Conservation (phyloP, 2,329 filamentous ascomycete genomes). For the Ophiostoma ulmi region DNA sequence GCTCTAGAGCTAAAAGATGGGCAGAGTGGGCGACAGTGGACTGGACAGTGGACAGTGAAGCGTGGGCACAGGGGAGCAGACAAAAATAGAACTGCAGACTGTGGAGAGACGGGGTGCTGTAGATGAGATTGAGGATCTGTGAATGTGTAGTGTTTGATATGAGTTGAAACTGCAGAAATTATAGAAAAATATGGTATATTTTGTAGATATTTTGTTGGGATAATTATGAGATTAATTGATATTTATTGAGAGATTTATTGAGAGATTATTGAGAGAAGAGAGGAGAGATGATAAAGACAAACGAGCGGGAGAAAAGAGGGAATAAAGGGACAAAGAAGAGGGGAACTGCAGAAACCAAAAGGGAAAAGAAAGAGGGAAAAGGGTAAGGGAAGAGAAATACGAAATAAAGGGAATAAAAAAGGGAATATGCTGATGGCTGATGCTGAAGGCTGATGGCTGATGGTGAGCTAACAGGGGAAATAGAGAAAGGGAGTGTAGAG, state of each 20-base stretch:
- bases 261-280: too few species aligned
- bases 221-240: too few species aligned
- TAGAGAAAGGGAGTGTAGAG: background rate
- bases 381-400: background rate
- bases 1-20: background rate
- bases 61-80: conserved; percentile 9
- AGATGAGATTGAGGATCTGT: too few species aligned
- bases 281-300: background rate
- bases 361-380: background rate
- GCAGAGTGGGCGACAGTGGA: background rate
- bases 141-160: background rate
- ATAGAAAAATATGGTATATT: too few species aligned
- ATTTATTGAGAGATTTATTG: background rate
- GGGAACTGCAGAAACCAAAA: background rate
- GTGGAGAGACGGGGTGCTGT: background rate
- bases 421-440: background rate
- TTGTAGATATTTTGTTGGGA: too few species aligned
- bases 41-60: background rate
- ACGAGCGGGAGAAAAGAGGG: background rate
- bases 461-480: conserved; percentile 4
- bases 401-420: background rate
- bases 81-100: conserved; percentile 10
- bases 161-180: background rate
- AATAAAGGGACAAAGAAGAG: background rate
- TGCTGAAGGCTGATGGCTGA: background rate